Evolutionary conservation across 352 stramenopile species (phyloP).

Genomic region (Salisapilia sapeloensis): DNA sequence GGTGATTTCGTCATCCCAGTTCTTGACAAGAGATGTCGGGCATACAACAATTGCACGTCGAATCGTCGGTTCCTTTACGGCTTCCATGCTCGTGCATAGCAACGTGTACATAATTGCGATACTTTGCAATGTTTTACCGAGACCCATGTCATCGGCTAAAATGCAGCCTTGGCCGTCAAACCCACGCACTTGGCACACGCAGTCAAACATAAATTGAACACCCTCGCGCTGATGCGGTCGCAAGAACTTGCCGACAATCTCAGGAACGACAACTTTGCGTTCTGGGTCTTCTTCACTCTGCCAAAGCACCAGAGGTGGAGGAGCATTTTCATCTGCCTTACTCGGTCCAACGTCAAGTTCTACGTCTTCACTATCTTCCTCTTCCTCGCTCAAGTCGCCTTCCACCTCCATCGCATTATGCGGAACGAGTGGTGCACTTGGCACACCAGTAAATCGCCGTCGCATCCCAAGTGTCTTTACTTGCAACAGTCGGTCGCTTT

Average conservation of each 20-base stretch:
- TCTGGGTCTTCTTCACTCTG: conserved; percentile 42
- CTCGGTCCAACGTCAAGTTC: too few species aligned
- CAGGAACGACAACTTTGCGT: conserved; percentile 60
- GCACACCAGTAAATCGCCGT: conserved; percentile 25
- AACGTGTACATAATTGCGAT: conserved; percentile 79
- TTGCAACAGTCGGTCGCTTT: conserved; percentile 61
- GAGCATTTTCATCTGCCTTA: conserved; percentile 9
- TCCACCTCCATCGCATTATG: conserved; percentile 36
- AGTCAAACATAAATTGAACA: conserved; percentile 96
- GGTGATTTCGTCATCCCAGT: conserved; percentile 81
- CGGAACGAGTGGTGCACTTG: conserved; percentile 34
- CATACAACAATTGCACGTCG: conserved; percentile 67
- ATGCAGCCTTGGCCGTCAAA: conserved; percentile 79
- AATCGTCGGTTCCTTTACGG: conserved; percentile 31
- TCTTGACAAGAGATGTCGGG: conserved; percentile 77
- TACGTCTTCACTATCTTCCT: conserved; percentile 11
- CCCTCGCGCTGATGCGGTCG: conserved; percentile 92
- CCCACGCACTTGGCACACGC: conserved; percentile 53
- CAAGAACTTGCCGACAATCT: conserved; percentile 89
- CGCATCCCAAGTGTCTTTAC: conserved; percentile 78
- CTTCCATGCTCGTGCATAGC: conserved; percentile 43
- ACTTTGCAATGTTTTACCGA: conserved; percentile 80
- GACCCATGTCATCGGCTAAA: conserved; percentile 77
- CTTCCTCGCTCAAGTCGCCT: conserved; percentile 21
- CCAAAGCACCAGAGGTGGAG: conserved; percentile 68